Conservation (phyloP, 73 alveolate genomes). For the Paramecium pentaurelia region DNA sequence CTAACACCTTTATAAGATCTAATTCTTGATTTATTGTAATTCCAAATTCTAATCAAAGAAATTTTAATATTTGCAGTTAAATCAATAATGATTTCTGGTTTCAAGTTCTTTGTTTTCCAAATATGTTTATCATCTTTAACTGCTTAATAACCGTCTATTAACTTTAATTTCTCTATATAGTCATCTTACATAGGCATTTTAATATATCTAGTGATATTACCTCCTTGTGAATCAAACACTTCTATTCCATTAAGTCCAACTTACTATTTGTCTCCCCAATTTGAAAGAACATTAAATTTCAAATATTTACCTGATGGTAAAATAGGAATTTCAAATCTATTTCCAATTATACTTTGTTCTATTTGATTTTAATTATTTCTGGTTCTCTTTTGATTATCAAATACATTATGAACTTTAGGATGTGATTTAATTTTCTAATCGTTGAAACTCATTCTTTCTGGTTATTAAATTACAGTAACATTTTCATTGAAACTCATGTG, state of each 20-base stretch:
- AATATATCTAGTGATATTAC: slow-evolving; percentile 55
- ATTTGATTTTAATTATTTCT: not conserved
- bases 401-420: slow-evolving; percentile 25
- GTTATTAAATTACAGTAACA: not conserved
- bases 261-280: slow-evolving; percentile 87
- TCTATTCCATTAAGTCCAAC: slow-evolving; percentile 88
- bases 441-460: slow-evolving; percentile 42
- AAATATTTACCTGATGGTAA: slow-evolving; percentile 74
- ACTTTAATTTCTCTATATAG: slow-evolving; percentile 78
- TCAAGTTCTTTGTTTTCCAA: slow-evolving; percentile 83
- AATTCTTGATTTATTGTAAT: slow-evolving; percentile 83
- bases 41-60: slow-evolving; percentile 86
- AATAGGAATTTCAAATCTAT: slow-evolving; percentile 63
- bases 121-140: slow-evolving; percentile 84
- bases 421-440: not conserved
- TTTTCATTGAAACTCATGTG: not conserved
- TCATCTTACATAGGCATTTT: slow-evolving; percentile 74
- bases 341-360: not conserved
- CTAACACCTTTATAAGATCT: slow-evolving; percentile 86
- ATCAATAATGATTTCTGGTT: slow-evolving; percentile 73
- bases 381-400: not conserved
- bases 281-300: slow-evolving; percentile 66
- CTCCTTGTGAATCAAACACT: slow-evolving; percentile 75
- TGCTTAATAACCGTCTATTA: slow-evolving; percentile 73
- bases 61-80: slow-evolving; percentile 50